Base-by-base conservation (phyloP, 2,329 filamentous ascomycete species). In the Colletotrichum zoysiae region DNA sequence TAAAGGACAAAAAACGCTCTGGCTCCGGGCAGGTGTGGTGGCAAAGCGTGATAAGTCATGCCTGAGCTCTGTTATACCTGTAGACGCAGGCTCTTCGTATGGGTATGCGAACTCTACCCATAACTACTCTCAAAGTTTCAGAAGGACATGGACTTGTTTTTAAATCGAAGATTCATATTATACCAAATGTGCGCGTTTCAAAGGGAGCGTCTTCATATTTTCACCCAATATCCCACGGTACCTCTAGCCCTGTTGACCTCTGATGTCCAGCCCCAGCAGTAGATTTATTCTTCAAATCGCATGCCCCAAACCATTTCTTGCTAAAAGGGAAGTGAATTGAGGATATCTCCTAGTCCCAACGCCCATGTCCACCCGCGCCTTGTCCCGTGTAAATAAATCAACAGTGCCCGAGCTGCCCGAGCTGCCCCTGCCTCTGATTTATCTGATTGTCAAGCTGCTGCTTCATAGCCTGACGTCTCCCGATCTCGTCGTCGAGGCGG, bases 401-500 rank as follows among this genome's bases (percentile, higher is more conserved):
- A 12, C 33, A 14, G 7, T 33, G 16, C 6, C n/a, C 26, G 9
- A 23, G 46, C 46, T 33, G 16, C 6, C n/a, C 26, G 9, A 23
- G 46, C 46, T 48, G 46, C 8, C 44, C 56, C 18, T 68, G 42
- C 38, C n/a, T 68, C 16, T 9, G 20, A 8, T 26, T 44, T 14
- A 71, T 71, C 44, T 71, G 30, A n/a, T 60, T 12, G 2, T 71
- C 69, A 7, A 71, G 65, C 5, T 64, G 38, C 2, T 46, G 23
- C 40, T 71, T 71, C 9, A 69, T 69, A 1, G 23, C 14, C 59
- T 71, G n/a, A 3, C 69, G 69, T 11, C 65, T 60, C 9, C 26
- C n/a, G 16, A 71, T 71, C 38, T 71, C 69, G 3, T 65, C 72
- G 61, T 76, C 75, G 7, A 63, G 64, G 56, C 74, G 73, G n/a